phyloP scores from a whole-genome alignment of 2,329 filamentous ascomycete genomes.

The Diaporthe helianthi region DNA sequence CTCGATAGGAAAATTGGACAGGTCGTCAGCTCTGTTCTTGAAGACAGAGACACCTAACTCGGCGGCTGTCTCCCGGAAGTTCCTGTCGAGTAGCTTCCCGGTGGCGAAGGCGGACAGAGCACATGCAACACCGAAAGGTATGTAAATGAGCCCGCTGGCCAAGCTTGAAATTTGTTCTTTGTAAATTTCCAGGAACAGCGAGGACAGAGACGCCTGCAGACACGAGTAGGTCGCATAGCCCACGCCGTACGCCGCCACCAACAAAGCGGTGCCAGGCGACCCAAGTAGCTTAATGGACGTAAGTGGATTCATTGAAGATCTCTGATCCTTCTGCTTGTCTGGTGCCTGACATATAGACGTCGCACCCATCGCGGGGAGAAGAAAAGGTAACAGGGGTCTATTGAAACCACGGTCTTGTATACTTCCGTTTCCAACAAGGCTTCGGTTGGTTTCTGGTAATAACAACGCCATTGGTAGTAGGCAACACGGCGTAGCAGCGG shows the following conservation, averaged over 20 bases:
- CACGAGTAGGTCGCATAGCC: slow-evolving; percentile 23
- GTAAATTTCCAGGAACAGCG: slow-evolving; percentile 6
- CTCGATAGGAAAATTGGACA: slow-evolving; percentile 5
- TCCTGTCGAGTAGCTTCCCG: slow-evolving; percentile 13
- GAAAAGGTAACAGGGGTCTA: not conserved
- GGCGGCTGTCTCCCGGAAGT: slow-evolving; percentile 5
- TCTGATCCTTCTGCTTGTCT: not conserved
- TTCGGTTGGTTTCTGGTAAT: slow-evolving; percentile 7
- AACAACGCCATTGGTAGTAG: slow-evolving; percentile 7
- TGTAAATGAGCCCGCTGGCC: slow-evolving; percentile 14
- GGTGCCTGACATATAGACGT: not conserved
- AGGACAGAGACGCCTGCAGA: slow-evolving; percentile 7
- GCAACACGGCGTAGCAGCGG: slow-evolving; percentile 18
- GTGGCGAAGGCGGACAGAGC: slow-evolving; percentile 20
- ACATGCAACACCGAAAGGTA: slow-evolving; percentile 19
- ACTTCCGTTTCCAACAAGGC: not conserved
- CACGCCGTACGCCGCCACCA: not conserved
- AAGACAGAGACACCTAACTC: not conserved
- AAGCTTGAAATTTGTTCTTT: not conserved
- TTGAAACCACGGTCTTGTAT: not conserved
- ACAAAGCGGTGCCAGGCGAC: not conserved
- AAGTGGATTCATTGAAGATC: not conserved
- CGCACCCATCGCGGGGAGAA: not conserved
- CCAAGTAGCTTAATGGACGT: slow-evolving; percentile 12
- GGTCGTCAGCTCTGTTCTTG: not conserved